Evolutionary conservation across 1,284 basidiomycete species (phyloP).

Genomic region (Tilletia caries): DNA sequence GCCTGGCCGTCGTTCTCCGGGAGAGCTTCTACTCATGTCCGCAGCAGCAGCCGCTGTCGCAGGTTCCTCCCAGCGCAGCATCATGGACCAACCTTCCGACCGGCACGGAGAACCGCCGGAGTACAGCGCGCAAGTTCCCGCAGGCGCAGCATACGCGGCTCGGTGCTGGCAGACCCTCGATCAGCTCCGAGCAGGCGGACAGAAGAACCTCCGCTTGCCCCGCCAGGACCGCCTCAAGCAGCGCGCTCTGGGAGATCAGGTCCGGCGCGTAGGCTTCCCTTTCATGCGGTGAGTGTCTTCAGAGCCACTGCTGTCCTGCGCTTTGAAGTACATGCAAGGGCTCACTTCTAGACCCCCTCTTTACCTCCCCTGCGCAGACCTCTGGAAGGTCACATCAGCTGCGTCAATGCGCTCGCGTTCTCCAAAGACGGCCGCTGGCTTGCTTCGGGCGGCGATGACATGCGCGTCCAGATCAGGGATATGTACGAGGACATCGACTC

Average conservation of each 20-base stretch:
- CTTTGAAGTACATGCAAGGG: background rate
- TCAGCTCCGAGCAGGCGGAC: background rate
- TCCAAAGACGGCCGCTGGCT: slow-evolving; percentile 1
- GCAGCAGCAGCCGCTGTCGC: no score
- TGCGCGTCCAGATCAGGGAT: background rate
- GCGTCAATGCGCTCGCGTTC: background rate
- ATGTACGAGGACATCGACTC: slow-evolving; percentile 2
- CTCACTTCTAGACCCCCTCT: background rate
- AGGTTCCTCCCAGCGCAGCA: no score
- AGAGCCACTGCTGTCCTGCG: background rate
- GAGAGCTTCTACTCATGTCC: no score
- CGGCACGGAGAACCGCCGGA: no score
- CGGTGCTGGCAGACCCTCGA: background rate
- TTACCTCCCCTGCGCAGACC: background rate
- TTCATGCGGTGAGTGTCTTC: background rate
- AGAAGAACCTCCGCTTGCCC: background rate
- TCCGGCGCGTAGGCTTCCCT: background rate
- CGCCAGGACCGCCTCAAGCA: background rate
- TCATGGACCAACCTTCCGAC: no score
- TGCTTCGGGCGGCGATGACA: background rate
- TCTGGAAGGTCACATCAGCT: slow-evolving; percentile 3
- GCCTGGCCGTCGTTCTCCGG: no score
- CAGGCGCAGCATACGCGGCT: background rate
- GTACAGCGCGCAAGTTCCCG: background rate
- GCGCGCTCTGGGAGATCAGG: background rate